Conservation (phyloP, 257 asterid genomes). For the Leptodermis oblonga region DNA sequence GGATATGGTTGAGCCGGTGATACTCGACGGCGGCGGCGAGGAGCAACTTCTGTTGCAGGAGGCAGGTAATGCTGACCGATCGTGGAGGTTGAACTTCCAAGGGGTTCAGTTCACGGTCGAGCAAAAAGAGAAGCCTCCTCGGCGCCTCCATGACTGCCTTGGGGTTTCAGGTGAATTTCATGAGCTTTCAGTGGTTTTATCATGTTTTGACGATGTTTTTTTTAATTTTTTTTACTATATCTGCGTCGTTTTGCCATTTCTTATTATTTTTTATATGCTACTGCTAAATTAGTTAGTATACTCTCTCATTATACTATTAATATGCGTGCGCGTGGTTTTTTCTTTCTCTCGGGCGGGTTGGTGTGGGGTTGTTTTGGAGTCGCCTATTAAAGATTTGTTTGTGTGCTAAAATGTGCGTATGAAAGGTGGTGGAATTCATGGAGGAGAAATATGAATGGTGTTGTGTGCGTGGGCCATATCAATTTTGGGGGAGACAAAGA, state of each 20-base stretch:
- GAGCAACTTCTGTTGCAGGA: conserved; percentile 35
- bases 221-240: not conserved
- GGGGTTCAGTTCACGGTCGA: conserved; percentile 32
- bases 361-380: not conserved
- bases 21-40: conserved; percentile 26
- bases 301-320: not conserved
- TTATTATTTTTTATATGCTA: not conserved
- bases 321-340: not conserved
- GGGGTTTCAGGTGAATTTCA: conserved; percentile 35
- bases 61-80: conserved; percentile 29
- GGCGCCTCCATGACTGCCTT: conserved; percentile 40
- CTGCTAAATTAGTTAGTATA: not conserved
- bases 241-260: not conserved
- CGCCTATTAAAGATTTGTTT: not conserved
- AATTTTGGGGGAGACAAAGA: conserved; percentile 9
- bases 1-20: conserved; percentile 31
- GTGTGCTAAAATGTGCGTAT: not conserved
- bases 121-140: conserved; percentile 40
- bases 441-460: not conserved
- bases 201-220: not conserved
- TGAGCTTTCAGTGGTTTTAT: not conserved
- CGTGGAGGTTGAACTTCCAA: conserved; percentile 50
- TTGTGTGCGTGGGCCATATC: conserved; percentile 8
- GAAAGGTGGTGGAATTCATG: not conserved
- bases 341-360: not conserved